phyloP scores from a whole-genome alignment of 2,329 filamentous ascomycete genomes.

The Ophiostoma piceae region DNA sequence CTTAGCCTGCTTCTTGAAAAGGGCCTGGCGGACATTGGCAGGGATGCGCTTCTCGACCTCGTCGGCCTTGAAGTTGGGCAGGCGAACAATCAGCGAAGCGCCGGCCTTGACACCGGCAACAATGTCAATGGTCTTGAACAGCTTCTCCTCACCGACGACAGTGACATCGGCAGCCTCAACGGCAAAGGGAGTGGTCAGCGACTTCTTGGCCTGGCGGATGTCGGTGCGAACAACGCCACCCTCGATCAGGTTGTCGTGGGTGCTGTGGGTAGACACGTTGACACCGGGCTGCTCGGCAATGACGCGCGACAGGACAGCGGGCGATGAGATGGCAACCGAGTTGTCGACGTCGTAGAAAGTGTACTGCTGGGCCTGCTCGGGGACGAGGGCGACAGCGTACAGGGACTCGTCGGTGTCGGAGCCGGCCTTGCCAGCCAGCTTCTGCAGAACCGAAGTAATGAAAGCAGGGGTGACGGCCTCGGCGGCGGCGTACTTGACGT shows the following conservation, averaged over 20 bases:
- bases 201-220: constrained; percentile 74
- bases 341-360: constrained; percentile 89
- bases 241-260: constrained; percentile 59
- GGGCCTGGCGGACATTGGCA: constrained; percentile 60
- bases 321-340: constrained; percentile 61
- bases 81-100: constrained; percentile 68
- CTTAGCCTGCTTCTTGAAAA: constrained; percentile 64
- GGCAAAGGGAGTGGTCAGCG: constrained; percentile 62
- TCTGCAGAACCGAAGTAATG: constrained; percentile 48
- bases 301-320: constrained; percentile 52
- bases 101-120: constrained; percentile 63
- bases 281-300: constrained; percentile 67
- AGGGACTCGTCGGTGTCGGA: constrained; percentile 31
- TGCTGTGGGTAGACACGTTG: constrained; percentile 58
- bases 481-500: constrained; percentile 82
- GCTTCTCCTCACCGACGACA: constrained; percentile 71
- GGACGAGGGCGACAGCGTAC: constrained; percentile 29
- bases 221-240: constrained; percentile 82
- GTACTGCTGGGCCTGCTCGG: constrained; percentile 69
- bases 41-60: constrained; percentile 85
- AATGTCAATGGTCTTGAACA: constrained; percentile 73
- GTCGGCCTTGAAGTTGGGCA: constrained; percentile 77
- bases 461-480: constrained; percentile 52
- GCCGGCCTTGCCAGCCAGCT: constrained; percentile 43
- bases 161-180: constrained; percentile 73